Base-by-base conservation (phyloP, 2,329 filamentous ascomycete species). In the Boeremia exigua region DNA sequence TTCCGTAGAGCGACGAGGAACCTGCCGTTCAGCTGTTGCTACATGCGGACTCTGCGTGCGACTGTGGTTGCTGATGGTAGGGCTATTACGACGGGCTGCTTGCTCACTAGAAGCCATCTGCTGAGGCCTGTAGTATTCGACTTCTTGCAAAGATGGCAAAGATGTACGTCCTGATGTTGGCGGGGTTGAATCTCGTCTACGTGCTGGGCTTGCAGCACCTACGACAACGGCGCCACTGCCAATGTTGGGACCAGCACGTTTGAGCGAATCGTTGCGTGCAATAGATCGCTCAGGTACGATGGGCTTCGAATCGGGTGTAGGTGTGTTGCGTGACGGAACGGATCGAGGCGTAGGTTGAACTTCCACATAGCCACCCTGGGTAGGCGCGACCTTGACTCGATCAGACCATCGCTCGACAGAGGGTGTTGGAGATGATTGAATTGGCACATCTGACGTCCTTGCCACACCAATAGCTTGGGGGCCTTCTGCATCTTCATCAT, bases 391-490 rank as follows among this genome's bases (percentile, higher is more conserved):
- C 32, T 63, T 61, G 33, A 62, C 61, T 27, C 56, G 59, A 36
- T 62, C 60, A 33, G 49, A 27, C 23, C 54, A 44, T 7, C 51
- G 45, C 19, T 70, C 69, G 10, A 30, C 47, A 17, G 68, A 62
- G 32, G 72, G 67, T 11, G 69, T 68, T 11, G 71, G 67, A 2
- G 67, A 61, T 23, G 69, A 60, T 30, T 61, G 63, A 33, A 76
- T 72, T 12, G 70, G 70, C 14, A 73, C 60, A 60, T 80, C 73
- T 11, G 78, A 77, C 6, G 78, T 79, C 44, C 64, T 75, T 15
- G 78, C 79, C 34, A 80, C 66, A 43, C 78, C 78, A 58, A 80
- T 79, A 39, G 70, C 72, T 25, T 67, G 59, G 3, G 60, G 48
- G 25, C 57, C 62, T n/a, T 59, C 54, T 2, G 59, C 29, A 6